Conservation (phyloP, 345 rosid genomes). For the Lumnitzera racemosa region DNA sequence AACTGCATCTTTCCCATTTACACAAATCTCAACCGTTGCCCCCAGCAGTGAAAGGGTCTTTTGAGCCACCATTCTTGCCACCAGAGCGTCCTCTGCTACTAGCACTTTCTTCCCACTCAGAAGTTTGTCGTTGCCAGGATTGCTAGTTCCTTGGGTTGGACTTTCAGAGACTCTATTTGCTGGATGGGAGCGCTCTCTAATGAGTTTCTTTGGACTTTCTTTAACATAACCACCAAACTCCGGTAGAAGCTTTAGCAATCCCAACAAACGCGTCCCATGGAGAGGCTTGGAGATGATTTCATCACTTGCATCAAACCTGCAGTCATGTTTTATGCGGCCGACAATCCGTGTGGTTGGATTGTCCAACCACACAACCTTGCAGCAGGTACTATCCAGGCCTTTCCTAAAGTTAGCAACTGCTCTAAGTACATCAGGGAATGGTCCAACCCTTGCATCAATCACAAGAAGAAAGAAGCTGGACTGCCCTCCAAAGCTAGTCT, state of each 20-base stretch:
- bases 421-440: constrained; percentile 22
- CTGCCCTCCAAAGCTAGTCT: constrained; percentile 4
- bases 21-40: constrained; percentile 35
- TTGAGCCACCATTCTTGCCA: constrained; percentile 17
- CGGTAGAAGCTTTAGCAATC: constrained; percentile 44
- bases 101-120: constrained; percentile 52
- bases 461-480: constrained; percentile 36
- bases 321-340: constrained; percentile 4
- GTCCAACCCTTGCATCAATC: constrained; percentile 50
- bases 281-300: constrained; percentile 46
- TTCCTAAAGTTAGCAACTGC: constrained; percentile 39
- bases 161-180: too few species aligned
- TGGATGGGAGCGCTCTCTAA: too few species aligned
- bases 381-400: constrained; percentile 20
- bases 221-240: constrained; percentile 39
- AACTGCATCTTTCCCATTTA: constrained; percentile 52
- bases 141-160: not conserved
- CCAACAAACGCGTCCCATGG: constrained; percentile 60
- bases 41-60: constrained; percentile 33
- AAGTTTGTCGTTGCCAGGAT: constrained; percentile 7
- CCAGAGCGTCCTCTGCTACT: constrained; percentile 47
- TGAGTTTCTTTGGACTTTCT: constrained; percentile 4
- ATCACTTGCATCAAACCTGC: constrained; percentile 20
- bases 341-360: constrained; percentile 25
- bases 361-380: constrained; percentile 68